Conservation (phyloP, 441 rosid species). For the Gossypium davidsonii region DNA sequence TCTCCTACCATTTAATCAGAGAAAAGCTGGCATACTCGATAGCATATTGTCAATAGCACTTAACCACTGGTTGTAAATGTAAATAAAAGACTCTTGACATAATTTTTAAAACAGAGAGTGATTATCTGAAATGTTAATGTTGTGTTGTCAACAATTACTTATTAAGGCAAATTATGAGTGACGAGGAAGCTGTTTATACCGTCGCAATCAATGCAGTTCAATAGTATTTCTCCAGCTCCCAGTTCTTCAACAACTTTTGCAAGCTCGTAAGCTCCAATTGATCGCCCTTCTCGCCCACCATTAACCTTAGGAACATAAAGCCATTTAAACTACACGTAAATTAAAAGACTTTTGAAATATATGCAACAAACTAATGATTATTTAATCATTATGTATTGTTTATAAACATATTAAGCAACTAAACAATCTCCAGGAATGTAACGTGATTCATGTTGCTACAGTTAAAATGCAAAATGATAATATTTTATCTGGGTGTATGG, state of each 20-base stretch:
- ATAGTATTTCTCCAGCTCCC: conserved; percentile 92
- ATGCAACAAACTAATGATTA: background rate
- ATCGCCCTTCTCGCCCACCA: conserved; percentile 97
- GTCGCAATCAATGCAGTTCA: conserved; percentile 95
- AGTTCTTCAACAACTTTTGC: conserved; percentile 91
- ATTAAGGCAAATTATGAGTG: background rate
- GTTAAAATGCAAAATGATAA: background rate
- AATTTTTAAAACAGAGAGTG: background rate
- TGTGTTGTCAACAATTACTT: background rate
- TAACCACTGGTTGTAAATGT: background rate
- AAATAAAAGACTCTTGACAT: background rate
- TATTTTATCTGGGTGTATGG: background rate
- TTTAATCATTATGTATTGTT: background rate
- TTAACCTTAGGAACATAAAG: conserved; percentile 46
- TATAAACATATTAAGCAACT: background rate
- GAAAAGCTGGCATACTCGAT: background rate
- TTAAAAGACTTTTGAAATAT: conserved; percentile 8
- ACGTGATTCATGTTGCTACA: background rate
- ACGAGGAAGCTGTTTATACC: conserved; percentile 31
- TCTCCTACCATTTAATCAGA: background rate
- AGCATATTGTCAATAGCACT: background rate
- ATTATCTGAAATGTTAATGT: background rate
- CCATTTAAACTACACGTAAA: conserved; percentile 2
- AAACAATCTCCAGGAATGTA: background rate
- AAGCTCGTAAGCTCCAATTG: conserved; percentile 94